phyloP scores from a whole-genome alignment of 371 early-diverging fungal genomes.

The Lichtheimia ornata region DNA sequence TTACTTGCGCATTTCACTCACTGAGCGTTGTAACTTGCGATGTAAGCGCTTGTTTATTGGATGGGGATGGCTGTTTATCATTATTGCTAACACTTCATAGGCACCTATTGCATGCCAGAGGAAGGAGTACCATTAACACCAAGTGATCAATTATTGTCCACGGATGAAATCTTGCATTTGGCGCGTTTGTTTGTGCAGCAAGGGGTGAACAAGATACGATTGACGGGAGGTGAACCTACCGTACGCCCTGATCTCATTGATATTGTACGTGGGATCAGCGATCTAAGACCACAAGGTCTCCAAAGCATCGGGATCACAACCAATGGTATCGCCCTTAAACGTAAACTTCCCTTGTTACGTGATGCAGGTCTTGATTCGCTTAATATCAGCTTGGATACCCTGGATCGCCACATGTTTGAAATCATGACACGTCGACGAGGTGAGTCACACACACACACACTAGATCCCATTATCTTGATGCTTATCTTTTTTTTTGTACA shows the following conservation, averaged over 20 bases:
- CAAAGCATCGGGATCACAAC: constrained; percentile 88
- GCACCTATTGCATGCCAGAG: constrained; percentile 96
- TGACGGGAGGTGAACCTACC: constrained; percentile 96
- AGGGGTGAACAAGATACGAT: constrained; percentile 90
- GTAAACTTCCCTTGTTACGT: constrained; percentile 74
- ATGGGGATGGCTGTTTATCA: neutral
- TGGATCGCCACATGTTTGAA: constrained; percentile 85
- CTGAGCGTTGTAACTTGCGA: constrained; percentile 92
- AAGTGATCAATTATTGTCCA: constrained; percentile 65
- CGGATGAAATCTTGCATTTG: constrained; percentile 78
- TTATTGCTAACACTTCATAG: constrained; percentile 27
- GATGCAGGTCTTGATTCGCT: constrained; percentile 80
- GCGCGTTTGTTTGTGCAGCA: constrained; percentile 83
- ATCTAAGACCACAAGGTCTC: constrained; percentile 71
- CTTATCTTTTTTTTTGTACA: no score
- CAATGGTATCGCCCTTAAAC: constrained; percentile 88
- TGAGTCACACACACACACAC: constrained; percentile 1
- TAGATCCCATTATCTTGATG: no score
- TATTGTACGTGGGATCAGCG: constrained; percentile 75
- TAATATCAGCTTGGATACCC: constrained; percentile 91
- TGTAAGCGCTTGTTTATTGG: constrained; percentile 63
- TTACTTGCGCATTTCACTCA: constrained; percentile 91
- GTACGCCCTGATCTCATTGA: constrained; percentile 89
- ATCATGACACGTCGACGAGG: constrained; percentile 86
- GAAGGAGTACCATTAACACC: constrained; percentile 87